Base-by-base conservation (phyloP, 225 moss, liverwort and hornwort genomes). In the Physcomitrellopsis africana region DNA sequence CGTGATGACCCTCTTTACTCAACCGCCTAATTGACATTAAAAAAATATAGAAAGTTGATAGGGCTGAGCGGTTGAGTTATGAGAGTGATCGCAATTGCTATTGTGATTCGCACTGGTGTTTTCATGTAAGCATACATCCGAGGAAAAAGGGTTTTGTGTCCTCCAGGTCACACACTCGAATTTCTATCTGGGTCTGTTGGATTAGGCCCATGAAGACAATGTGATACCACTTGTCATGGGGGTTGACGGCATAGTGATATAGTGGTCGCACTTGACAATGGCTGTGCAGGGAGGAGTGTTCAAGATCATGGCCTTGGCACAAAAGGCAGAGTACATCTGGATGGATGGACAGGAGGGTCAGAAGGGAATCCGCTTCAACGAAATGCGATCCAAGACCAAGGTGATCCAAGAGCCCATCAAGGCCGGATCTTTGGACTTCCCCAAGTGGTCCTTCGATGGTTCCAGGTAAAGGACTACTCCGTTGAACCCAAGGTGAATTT, bases 311-410 rank as follows among this genome's bases (percentile, higher is more conserved):
- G 94, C 92, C 9, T 60, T 82, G 53, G 94, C 89, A 11, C 96
- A 94, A 67, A 96, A 92, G 81, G 96, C 87, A 46, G 96, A 96
- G 77, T 96, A 96, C 76, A 94, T 96, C 43, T 94, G 96, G 96
- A 92, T 92, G 92, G 96, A 94, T 41, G 96, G 96, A 5, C 92
- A 88, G 46, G 96, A 96, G 76, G 96, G 96, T 3, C 73, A 79
- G 71, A 96, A 96, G 83, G 96, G 96, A 1, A 90, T 96, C 44
- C 90, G 86, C 75, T 96, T 96, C 80, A 96, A 96, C 56, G 96
- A 96, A 74, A 93, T 96, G 96, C 89, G 96, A 10, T 92, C 96
- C 10, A 96, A 96, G 82, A 93, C 96, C 16, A 96, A 96, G 77
- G 93, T 96, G 51, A 68, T 96, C 3, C 89, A 56, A 20, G 81